A percentile compares a stretch with the other conserved stretches of the same genome.
Conservation (phyloP, 179 eudicot species). For the Beta lomatogona region DNA sequence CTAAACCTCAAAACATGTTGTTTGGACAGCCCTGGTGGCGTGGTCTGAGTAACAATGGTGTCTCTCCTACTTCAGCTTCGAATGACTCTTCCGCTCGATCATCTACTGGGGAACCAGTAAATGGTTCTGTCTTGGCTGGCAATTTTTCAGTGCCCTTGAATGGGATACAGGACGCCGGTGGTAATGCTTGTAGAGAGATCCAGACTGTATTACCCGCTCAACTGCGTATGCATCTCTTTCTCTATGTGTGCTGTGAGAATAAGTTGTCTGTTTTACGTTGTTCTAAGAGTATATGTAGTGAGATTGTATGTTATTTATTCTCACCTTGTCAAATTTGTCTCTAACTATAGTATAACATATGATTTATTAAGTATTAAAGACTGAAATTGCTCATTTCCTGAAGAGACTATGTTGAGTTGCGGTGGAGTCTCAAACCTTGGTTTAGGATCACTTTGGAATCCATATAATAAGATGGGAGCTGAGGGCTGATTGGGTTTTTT, state of each 20-base stretch:
- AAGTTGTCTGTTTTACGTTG: not conserved
- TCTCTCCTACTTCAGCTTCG: constrained; percentile 7
- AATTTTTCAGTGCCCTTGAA: constrained; percentile 20
- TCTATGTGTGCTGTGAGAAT: not conserved
- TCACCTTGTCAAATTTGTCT: not conserved
- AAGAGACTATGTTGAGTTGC: not conserved
- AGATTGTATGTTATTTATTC: not conserved
- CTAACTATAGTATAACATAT: not conserved
- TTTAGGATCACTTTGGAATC: not conserved
- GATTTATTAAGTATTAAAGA: not conserved
- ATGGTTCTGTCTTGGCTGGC: constrained; percentile 23
- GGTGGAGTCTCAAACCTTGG: not conserved
- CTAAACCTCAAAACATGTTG: constrained; percentile 10
- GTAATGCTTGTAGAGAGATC: constrained; percentile 18
- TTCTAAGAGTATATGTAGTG: not conserved
- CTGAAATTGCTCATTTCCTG: not conserved
- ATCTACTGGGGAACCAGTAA: constrained; percentile 10
- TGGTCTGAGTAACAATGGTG: constrained; percentile 22
- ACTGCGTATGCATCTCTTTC: constrained; percentile 25
- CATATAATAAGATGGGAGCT: not conserved
- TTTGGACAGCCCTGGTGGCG: constrained; percentile 46
- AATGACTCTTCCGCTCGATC: constrained; percentile 8
- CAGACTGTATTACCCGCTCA: constrained; percentile 20
- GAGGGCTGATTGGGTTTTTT: not conserved
- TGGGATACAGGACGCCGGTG: constrained; percentile 28